Evolutionary conservation across 2,329 filamentous ascomycete genomes (phyloP), one percentile per base, ranked within the genome.

Genomic region (Boeremia lycopersici): DNA sequence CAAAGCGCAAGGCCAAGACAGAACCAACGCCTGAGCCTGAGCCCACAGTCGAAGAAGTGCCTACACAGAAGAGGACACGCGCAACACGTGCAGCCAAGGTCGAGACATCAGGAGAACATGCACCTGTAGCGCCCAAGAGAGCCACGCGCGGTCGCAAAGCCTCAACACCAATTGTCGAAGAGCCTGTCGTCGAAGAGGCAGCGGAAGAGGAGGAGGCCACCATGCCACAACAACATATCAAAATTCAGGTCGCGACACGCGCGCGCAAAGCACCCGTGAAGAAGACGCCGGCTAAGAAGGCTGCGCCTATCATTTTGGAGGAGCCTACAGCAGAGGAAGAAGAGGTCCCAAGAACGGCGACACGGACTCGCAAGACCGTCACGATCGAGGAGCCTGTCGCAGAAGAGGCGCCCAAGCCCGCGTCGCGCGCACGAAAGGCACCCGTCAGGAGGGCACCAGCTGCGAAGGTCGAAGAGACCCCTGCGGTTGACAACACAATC

Each of bases 171-270:
- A 53, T 48, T 35, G 19, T 48, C 25, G 58, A 68, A 25, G 59
- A 65, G 54, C 46, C 50, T 29, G 59, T 47, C 9, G 38, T 47
- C 5, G 44, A 55, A 23, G 57, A 65, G 36, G 11, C 41, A 3
- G 29, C 25, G 11, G 47, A 47, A 25, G 53, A 47, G 31, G 53
- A 56, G 23, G 53, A 51, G 42, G 46, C 49, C 11, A 49, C 56
- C 25, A 65, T 67, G 57, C 58, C 61, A 33, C 61, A 31, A 49
- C 55, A 40, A 53, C 60, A 46, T 51, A 59, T 40, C 44, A 58
- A 59, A 31, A 61, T 68, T 8, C 68, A 65, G 53, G 54, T 65
- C n/a, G 62, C 68, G 17, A 67, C 63, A 19, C 67, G 68, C 15
- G 62, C 60, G 39, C 65, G 65, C 56, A 69, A 69, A 48, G 53